Percentiles rank a stretch among this genome's conserved stretches.
These are phyloP conservation scores for Acrodontium crateriforme DNA, from an alignment of 2,329 filamentous ascomycete species.

Conservation along the genomic window DNA sequence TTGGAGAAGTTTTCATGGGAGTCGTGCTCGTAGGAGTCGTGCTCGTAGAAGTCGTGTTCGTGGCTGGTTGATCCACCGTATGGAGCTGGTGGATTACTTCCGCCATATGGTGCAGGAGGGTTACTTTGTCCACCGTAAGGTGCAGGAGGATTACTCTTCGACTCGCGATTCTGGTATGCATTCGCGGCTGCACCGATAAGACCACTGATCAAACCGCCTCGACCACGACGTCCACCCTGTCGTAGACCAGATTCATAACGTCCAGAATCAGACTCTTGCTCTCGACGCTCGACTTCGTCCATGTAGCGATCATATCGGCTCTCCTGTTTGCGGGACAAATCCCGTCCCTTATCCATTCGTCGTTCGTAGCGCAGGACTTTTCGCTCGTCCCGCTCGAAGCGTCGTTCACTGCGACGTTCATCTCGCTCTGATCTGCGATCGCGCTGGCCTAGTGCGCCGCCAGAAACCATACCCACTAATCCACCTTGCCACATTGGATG, in stretches of 20 bases:
- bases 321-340: conserved; percentile 3
- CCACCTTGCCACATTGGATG: conserved; percentile 38
- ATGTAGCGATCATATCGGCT: conserved; percentile 3
- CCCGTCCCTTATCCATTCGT: conserved; percentile 2
- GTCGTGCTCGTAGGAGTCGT: too few species aligned
- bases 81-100: background rate
- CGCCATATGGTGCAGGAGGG: too few species aligned
- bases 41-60: too few species aligned
- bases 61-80: too few species aligned
- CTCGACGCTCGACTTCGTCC: conserved; percentile 2
- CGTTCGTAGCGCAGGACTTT: conserved; percentile 4
- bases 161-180: background rate
- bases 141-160: background rate
- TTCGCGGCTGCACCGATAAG: background rate
- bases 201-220: conserved; percentile 1
- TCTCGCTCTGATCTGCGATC: background rate
- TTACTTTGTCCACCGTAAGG: background rate
- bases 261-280: conserved; percentile 1
- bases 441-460: conserved; percentile 26
- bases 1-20: too few species aligned
- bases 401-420: conserved; percentile 6
- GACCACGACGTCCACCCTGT: background rate
- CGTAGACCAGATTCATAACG: too few species aligned
- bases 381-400: conserved; percentile 5
- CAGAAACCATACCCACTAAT: conserved; percentile 33